Evolutionary conservation across 129 eudicot species (phyloP).

Genomic region (Daucus carota): DNA sequence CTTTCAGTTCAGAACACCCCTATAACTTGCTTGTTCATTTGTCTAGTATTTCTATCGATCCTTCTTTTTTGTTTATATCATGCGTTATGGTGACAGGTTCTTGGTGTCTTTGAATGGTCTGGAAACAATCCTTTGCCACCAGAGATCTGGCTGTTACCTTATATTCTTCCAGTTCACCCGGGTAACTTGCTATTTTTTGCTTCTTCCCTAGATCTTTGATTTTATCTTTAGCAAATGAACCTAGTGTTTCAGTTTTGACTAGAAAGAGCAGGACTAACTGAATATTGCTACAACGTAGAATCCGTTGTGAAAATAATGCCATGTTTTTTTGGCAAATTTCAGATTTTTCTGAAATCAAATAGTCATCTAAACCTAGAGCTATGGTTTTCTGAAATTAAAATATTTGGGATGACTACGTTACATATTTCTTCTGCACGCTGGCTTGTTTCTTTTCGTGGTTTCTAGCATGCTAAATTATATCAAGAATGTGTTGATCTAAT

Average conservation of each 20-base stretch:
- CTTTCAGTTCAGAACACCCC: slow-evolving; percentile 57
- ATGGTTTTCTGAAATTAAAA: not conserved
- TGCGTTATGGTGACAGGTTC: slow-evolving; percentile 46
- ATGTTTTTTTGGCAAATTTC: not conserved
- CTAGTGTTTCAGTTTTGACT: not conserved
- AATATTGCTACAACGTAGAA: not conserved
- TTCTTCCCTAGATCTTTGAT: not conserved
- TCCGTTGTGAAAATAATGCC: not conserved
- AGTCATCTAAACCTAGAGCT: not conserved
- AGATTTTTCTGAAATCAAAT: not conserved
- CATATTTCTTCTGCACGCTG: not conserved
- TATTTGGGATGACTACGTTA: not conserved
- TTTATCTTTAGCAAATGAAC: not conserved
- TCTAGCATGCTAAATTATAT: not conserved
- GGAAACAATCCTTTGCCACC: slow-evolving; percentile 97
- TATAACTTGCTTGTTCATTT: slow-evolving; percentile 10
- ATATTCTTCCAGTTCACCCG: slow-evolving; percentile 78
- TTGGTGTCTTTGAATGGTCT: slow-evolving; percentile 88
- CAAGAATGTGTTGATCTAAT: not conserved
- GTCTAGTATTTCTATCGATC: not conserved
- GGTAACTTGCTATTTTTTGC: slow-evolving; percentile 29
- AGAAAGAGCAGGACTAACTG: not conserved
- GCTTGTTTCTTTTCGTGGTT: not conserved
- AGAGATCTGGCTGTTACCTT: slow-evolving; percentile 82
- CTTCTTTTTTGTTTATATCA: not conserved